Percentiles rank a stretch among this genome's conserved stretches.
These are phyloP conservation scores for Rhodotorula glutinis DNA, from an alignment of 1,284 basidiomycete genomes.

Conservation along the genomic window DNA sequence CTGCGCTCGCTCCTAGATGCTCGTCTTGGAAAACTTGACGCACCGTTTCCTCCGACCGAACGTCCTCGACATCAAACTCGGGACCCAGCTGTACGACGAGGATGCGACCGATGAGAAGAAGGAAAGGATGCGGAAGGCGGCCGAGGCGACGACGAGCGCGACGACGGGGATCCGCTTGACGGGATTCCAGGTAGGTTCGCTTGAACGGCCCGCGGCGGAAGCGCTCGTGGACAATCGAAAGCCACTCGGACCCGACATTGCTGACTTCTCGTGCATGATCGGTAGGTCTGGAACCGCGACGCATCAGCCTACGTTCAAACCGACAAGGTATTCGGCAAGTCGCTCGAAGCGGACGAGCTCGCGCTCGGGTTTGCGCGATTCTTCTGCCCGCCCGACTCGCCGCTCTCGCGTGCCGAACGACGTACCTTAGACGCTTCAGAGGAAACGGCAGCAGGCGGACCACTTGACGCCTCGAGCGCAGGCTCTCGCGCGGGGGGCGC, in stretches of 20 bases:
- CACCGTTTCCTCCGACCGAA: conserved; percentile 72
- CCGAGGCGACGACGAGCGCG: conserved; percentile 63
- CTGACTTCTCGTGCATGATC: neutral
- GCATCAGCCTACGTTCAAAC: conserved; percentile 59
- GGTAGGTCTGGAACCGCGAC: conserved; percentile 70
- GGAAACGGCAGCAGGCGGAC: too few relatives aligned
- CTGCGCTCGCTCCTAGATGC: conserved; percentile 51
- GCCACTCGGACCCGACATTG: neutral
- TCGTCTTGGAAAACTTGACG: conserved; percentile 82
- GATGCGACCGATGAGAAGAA: conserved; percentile 68
- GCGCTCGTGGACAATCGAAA: neutral
- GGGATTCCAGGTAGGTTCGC: conserved; percentile 72
- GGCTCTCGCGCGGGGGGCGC: too few relatives aligned
- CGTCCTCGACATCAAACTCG: conserved; percentile 87
- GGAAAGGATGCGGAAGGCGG: conserved; percentile 69
- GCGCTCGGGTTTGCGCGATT: conserved; percentile 70
- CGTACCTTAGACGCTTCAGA: conserved; percentile 21
- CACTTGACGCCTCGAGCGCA: too few relatives aligned
- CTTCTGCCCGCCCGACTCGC: conserved; percentile 59
- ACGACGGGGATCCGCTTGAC: conserved; percentile 78
- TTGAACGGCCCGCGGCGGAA: neutral
- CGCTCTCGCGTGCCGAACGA: conserved; percentile 19
- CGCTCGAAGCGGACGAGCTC: conserved; percentile 65
- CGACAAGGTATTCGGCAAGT: conserved; percentile 76
- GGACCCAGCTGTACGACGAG: conserved; percentile 73